Evolutionary conservation across 129 eudicot genomes (phyloP), one percentile per base, ranked within the genome.

Genomic region (Calendula officinalis): DNA sequence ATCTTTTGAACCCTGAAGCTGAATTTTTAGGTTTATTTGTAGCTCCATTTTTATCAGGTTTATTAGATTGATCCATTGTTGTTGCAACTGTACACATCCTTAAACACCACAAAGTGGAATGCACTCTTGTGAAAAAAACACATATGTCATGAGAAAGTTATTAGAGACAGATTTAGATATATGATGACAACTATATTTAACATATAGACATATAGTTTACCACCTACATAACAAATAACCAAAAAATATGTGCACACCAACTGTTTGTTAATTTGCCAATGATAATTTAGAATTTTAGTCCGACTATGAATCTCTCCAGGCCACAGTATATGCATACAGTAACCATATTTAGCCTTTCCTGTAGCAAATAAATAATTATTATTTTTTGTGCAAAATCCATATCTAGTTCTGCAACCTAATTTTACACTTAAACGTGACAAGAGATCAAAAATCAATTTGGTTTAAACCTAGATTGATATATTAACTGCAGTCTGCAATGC

Each of bases 1-100:
- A 88, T 61, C 96, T 75, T 74, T 72, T 84, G 66, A 82, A 87
- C 33, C 84, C 77, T 14, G 91, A 62, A 63, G 85, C 67, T 37
- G 86, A 37, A 13, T 60, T 66, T 41, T 64, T 80, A 58, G 68
- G 14, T 41, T 63, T 16, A 53, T 64, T 44, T 37, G 57, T 36
- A 45, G 41, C 58, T 32, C 54, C 60, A 49, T 4, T 46, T 51
- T 73, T 72, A 32, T 67, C 57, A 15, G 56, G 44, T 35, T 64
- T 69, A 67, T 78, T 77, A 60, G 80, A 62, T 46, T 70, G 70
- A 41, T 58, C 81, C 79, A 67, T 65, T 53, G 77, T 76, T 30
- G 82, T 53, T 54, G 72, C 68, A 56, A 69, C 59, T 37, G 76
- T 67, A 45, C 77, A 69, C 85, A 81, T 83, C 68, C 68, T 66